phyloP scores from a whole-genome alignment of 139 green algal species.

The Picochlorum sp. region DNA sequence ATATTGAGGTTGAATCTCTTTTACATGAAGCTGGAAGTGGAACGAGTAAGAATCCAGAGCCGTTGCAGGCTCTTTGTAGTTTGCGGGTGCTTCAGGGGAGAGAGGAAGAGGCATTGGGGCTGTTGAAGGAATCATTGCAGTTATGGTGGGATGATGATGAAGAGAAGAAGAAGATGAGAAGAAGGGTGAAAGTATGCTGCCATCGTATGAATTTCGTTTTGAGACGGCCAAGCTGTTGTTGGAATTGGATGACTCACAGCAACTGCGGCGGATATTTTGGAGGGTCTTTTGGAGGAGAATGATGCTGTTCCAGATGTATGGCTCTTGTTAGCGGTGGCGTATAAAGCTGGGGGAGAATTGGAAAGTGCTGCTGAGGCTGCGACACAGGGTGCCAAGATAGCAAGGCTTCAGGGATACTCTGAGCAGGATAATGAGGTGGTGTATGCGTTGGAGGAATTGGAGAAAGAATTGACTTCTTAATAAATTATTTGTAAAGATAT shows the following conservation, averaged over 20 bases:
- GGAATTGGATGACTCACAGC: conserved; percentile 68
- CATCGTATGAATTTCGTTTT: conserved; percentile 70
- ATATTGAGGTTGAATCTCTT: conserved; percentile 35
- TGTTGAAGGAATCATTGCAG: conserved; percentile 54
- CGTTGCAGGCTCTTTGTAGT: conserved; percentile 49
- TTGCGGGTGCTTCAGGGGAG: conserved; percentile 47
- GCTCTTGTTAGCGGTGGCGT: conserved; percentile 59
- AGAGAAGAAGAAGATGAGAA: conserved; percentile 17
- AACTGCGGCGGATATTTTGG: conserved; percentile 52
- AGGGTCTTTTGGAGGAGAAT: conserved; percentile 65
- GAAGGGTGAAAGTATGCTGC: conserved; percentile 22
- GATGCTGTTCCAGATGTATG: conserved; percentile 66
- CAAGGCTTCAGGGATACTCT: conserved; percentile 3
- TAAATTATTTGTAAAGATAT: not conserved
- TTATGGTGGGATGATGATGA: conserved; percentile 48
- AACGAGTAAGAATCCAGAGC: conserved; percentile 51
- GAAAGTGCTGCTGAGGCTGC: conserved; percentile 43
- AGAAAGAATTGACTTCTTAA: not conserved
- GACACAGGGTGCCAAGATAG: conserved; percentile 4
- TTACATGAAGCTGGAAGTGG: conserved; percentile 26
- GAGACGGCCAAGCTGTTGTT: conserved; percentile 80
- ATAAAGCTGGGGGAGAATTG: conserved; percentile 33
- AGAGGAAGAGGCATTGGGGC: conserved; percentile 49
- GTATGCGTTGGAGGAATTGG: conserved; percentile 5
- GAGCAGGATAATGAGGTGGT: conserved; percentile 11